Conservation (phyloP, 257 asterid species). For the Fraxinus excelsior region DNA sequence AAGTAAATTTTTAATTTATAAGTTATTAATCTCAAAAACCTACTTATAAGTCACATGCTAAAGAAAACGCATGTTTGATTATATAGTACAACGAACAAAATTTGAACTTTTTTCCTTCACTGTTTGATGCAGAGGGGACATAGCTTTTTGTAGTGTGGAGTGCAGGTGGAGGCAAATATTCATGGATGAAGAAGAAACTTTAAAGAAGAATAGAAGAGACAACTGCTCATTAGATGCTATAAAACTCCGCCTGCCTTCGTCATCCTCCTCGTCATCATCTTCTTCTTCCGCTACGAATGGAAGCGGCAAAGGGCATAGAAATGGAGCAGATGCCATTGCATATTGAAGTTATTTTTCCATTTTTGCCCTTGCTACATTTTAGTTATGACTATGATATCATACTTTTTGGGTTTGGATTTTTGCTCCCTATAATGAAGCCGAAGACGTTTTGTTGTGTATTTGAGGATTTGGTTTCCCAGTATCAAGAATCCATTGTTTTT, state of each 20-base stretch:
- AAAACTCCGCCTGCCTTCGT: conserved; percentile 5
- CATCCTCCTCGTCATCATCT: conserved; percentile 29
- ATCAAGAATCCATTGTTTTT: neutral
- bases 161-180: conserved; percentile 87
- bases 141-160: conserved; percentile 83
- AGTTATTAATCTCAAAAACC: neutral
- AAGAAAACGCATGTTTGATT: neutral
- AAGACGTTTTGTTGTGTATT: conserved; percentile 32
- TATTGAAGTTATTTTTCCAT: conserved; percentile 41
- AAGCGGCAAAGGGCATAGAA: conserved; percentile 38
- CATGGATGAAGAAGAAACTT: conserved; percentile 78
- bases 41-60: neutral
- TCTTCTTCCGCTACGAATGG: conserved; percentile 25
- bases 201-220: conserved; percentile 35
- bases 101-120: too few species aligned
- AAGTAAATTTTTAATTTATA: conserved; percentile 24
- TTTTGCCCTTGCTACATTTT: conserved; percentile 42
- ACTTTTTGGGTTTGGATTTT: neutral
- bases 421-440: conserved; percentile 35
- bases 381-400: conserved; percentile 30
- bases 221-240: conserved; percentile 51
- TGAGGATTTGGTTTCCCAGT: conserved; percentile 26
- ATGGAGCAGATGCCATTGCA: conserved; percentile 55
- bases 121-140: conserved; percentile 69
- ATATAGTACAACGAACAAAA: too few species aligned